Percentiles rank a stretch among this genome's conserved stretches.
Evolutionary conservation across 495 filamentous ascomycete species (phyloP).

Genomic region (Lophium mytilinum): DNA sequence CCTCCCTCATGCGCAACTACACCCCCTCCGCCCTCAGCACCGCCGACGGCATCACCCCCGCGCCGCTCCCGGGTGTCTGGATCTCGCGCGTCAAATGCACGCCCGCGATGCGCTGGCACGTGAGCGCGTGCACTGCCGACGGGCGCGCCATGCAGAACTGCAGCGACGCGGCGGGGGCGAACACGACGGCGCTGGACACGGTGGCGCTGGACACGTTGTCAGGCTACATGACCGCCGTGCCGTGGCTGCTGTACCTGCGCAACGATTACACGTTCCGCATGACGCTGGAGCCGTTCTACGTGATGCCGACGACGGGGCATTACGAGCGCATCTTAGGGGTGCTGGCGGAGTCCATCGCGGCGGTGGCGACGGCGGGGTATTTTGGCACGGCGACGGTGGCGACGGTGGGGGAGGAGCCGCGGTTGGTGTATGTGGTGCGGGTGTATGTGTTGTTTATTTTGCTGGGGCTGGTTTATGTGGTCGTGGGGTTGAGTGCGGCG

Average conservation of each 20-base stretch:
- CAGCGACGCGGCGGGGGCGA: not conserved
- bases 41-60: not conserved
- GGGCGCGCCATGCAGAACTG: constrained; percentile 3
- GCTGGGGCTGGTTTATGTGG: not conserved
- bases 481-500: not conserved
- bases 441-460: not conserved
- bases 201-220: constrained; percentile 2
- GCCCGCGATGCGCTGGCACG: constrained; percentile 1
- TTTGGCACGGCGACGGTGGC: constrained; percentile 6
- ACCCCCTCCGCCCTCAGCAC: not conserved
- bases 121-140: constrained; percentile 2
- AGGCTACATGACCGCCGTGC: constrained; percentile 6
- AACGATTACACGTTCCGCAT: constrained; percentile 7
- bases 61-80: not conserved
- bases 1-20: not conserved
- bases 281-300: constrained; percentile 7
- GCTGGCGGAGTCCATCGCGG: not conserved
- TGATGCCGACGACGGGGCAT: constrained; percentile 5
- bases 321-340: constrained; percentile 5
- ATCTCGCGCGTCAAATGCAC: constrained; percentile 8
- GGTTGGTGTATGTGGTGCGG: constrained; percentile 1
- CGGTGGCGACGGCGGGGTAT: constrained; percentile 3
- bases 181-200: constrained; percentile 6
- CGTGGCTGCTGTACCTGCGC: constrained; percentile 4
- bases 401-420: not conserved